Conservation (phyloP, 148 eudicot species). For the Rhododendron williamsianum region DNA sequence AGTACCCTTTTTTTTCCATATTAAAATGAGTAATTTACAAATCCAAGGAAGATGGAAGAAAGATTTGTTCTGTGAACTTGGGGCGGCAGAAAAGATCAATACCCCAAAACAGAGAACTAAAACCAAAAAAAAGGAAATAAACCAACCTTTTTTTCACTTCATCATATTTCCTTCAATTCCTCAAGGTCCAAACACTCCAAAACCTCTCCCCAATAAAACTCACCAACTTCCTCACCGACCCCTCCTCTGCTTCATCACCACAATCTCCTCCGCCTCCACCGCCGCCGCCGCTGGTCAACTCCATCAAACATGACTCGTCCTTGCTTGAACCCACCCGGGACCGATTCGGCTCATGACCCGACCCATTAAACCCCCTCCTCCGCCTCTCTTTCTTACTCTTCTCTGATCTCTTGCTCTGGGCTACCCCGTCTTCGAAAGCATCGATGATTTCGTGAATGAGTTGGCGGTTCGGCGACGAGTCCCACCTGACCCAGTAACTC, state of each 20-base stretch:
- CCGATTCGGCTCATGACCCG: constrained; percentile 11
- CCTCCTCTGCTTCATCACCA: constrained; percentile 16
- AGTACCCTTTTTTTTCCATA: no score
- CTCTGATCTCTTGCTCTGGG: constrained; percentile 6
- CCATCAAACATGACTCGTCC: constrained; percentile 21
- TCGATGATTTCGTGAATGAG: constrained; percentile 80
- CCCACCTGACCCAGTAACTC: constrained; percentile 77
- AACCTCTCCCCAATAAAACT: constrained; percentile 36
- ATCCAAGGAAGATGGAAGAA: background rate
- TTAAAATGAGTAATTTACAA: background rate
- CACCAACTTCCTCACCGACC: constrained; percentile 29
- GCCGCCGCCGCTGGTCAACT: background rate
- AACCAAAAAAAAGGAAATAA: background rate
- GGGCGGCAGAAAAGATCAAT: background rate
- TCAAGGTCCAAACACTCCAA: constrained; percentile 38
- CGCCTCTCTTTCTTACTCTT: constrained; percentile 22
- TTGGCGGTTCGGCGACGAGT: constrained; percentile 70
- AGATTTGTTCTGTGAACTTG: background rate
- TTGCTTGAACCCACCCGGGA: constrained; percentile 9
- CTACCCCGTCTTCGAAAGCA: constrained; percentile 55
- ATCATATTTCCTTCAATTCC: background rate
- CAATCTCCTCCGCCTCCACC: background rate
- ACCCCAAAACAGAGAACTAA: background rate
- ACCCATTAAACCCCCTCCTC: constrained; percentile 15
- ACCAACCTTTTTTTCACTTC: background rate